Base-by-base conservation (phyloP, 192 early-diverging fungal species). In the Entophlyctis luteolus region DNA sequence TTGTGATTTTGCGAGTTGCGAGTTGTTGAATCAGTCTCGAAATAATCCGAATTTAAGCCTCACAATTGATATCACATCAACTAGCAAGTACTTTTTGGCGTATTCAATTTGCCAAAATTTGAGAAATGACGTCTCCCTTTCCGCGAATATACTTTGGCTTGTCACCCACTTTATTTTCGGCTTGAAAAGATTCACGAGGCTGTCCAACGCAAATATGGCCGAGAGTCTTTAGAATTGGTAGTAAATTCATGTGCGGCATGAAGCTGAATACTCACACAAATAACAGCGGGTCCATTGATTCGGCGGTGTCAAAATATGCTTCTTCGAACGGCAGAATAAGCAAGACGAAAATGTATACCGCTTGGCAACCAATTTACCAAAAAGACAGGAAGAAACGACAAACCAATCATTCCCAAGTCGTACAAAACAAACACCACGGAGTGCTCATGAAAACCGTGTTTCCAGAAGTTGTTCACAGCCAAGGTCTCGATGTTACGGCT, bases 11-110 rank as follows among this genome's bases (percentile, higher is more conserved):
- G 4, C 22, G 29, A 54, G 16, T 16, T 2, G 52, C 14, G 20
- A 45, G 14, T 6, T 16, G 52, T 47, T 47, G 22, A 47, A 47
- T n/a, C 18, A 47, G 45, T 22, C 18, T 16, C 45, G 22, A 16
- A 2, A 22, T 22, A 2, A 1, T 47, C 22, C 18, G 45, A 46
- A 47, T 47, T 28, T n/a, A n/a, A n/a, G n/a, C n/a, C 50, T 29
- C 12, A 69, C 29, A 2, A 59, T 27, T 0, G 27, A 23, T 22
- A 69, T 28, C 23, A 69, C n/a, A 48, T 69, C 67, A n/a, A 57
- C n/a, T 5, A 48, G 4, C 28, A 59, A 6, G 37, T 69, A 12
- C 5, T 18, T 25, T 23, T 42, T 45, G 3, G 39, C 12, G 36
- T 69, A 69, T 33, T 48, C 27, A 1, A 59, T 1, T 5, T 18